Base-by-base conservation (phyloP, 331 rosid genomes). In the Cucumis variabilis region DNA sequence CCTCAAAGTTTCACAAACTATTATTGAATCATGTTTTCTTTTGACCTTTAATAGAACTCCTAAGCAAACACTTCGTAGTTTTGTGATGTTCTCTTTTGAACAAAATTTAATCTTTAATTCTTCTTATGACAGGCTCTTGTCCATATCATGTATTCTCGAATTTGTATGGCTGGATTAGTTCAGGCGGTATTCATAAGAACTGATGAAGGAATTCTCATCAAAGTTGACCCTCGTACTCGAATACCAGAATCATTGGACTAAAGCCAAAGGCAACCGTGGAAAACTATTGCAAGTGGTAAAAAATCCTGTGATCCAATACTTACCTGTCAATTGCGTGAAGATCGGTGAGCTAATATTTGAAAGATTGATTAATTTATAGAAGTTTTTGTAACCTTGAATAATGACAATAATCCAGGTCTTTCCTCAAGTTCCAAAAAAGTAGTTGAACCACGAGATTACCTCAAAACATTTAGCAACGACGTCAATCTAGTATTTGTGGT, bases 401-500 rank as follows among this genome's bases (percentile, higher is more conserved):
- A 1, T 72, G 78, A 23, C 24, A 37, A 33, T 37, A 33, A 73
- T 76, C 30, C 46, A 86, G 88, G 88, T 23, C 85, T 86, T 65
- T 63, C 85, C 2, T 9, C 50, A 25, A 86, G 88, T 48, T 77
- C 88, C 24, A 60, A 28, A 25, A 87, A 28, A 33, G 33, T 5
- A 20, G 51, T 66, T 66, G 50, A 66, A 12, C 30, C 67, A 20
- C 85, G 78, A 27, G 88, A 86, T 14, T 86, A 86, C 30, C 46
- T 77, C n/a, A 24, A 17, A 72, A 73, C 44, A 23, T 60, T 78
- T 21, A 48, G 78, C 48, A 19, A 87, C 28, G 60, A 77, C 28
- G 69, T 9, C 79, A 65, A 78, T 62, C 85, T 86, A 63, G 88
- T 86, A 12, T 86, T 86, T 51, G 85, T 86, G 88, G 88, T 87